A percentile compares a stretch with the other conserved stretches of the same genome.
phyloP scores from a whole-genome alignment of 2,329 filamentous ascomycete species.

The Hypoxylon sp. region DNA sequence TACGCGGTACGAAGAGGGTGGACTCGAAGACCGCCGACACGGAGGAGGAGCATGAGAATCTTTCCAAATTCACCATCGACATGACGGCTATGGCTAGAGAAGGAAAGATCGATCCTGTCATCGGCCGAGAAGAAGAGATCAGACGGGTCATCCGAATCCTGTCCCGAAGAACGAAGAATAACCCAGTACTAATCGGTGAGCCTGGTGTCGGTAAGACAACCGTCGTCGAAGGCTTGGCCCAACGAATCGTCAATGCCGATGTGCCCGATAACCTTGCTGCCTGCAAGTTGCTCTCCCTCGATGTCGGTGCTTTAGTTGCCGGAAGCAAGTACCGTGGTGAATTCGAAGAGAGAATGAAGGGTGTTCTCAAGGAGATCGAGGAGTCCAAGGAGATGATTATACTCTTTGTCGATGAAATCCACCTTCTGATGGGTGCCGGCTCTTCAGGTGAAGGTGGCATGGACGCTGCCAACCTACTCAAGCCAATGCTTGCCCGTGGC shows the following conservation, averaged over 20 bases:
- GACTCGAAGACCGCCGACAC: conserved; percentile 96
- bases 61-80: conserved; percentile 98
- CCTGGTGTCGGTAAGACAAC: conserved; percentile 99
- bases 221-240: conserved; percentile 94
- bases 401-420: conserved; percentile 98
- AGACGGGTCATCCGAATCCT: conserved; percentile 91
- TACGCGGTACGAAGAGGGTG: conserved; percentile 91
- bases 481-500: conserved; percentile 97
- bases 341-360: conserved; percentile 99
- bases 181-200: conserved; percentile 96
- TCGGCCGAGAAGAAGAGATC: conserved; percentile 96
- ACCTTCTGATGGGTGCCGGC: conserved; percentile 97
- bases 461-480: conserved; percentile 97
- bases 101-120: conserved; percentile 97
- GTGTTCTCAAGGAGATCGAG: conserved; percentile 95
- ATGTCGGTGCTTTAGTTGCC: conserved; percentile 94
- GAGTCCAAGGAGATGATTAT: conserved; percentile 97
- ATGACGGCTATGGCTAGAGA: conserved; percentile 97
- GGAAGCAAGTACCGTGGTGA: conserved; percentile 99
- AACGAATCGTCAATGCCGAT: conserved; percentile 95
- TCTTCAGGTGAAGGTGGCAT: conserved; percentile 96
- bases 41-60: conserved; percentile 92
- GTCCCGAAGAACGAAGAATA: conserved; percentile 96
- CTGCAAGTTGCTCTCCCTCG: conserved; percentile 93
- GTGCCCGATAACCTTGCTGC: conserved; percentile 94